phyloP scores from a whole-genome alignment of 441 rosid species.

The Mallotus japonicus region DNA sequence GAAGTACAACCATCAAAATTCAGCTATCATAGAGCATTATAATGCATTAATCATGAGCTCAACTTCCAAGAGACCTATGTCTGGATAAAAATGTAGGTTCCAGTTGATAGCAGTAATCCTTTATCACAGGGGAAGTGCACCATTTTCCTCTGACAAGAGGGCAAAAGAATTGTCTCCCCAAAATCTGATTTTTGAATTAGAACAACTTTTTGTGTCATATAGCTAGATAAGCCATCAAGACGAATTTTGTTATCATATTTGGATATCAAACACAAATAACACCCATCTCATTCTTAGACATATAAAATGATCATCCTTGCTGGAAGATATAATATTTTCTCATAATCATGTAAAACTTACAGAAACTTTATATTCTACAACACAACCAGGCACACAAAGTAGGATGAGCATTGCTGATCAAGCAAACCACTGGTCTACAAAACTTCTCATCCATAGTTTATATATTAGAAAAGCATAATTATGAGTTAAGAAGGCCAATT shows the following conservation, averaged over 20 bases:
- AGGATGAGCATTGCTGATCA: not conserved
- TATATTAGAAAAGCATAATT: not conserved
- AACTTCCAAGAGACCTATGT: not conserved
- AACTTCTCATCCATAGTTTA: not conserved
- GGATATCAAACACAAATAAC: not conserved
- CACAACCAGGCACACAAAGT: not conserved
- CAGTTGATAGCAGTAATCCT: not conserved
- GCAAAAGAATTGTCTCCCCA: not conserved
- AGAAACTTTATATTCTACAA: not conserved
- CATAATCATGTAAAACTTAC: not conserved
- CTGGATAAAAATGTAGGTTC: not conserved
- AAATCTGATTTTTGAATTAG: not conserved
- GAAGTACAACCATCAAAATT: constrained; percentile 2
- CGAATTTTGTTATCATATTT: not conserved
- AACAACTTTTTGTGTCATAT: not conserved
- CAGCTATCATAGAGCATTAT: constrained; percentile 8
- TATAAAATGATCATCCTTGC: not conserved
- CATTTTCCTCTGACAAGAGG: not conserved
- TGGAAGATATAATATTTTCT: not conserved
- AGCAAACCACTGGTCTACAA: not conserved
- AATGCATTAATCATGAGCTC: not conserved
- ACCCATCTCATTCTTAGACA: not conserved
- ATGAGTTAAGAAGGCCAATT: not conserved
- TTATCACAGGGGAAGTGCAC: not conserved
- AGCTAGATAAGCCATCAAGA: not conserved